These are phyloP conservation scores for Teunomyces aglyptinius DNA, from an alignment of 805 yeast genomes.

Conservation along the genomic window DNA sequence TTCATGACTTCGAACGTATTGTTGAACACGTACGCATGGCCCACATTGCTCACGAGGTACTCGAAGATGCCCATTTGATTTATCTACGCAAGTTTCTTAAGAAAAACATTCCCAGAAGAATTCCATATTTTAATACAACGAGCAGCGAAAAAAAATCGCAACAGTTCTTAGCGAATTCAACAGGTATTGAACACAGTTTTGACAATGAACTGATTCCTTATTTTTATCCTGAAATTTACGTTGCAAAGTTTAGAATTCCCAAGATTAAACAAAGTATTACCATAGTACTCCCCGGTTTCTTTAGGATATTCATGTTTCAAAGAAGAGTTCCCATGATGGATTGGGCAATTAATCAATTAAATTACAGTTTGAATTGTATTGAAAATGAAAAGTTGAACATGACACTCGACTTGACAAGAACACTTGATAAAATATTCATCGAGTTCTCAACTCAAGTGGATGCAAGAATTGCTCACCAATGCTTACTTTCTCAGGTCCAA, in stretches of 20 bases:
- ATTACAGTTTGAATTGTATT: constrained; percentile 12
- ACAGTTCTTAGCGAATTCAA: background rate
- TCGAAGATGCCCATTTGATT: constrained; percentile 28
- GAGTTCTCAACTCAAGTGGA: constrained; percentile 56
- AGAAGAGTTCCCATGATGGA: constrained; percentile 17
- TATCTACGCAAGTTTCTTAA: constrained; percentile 37
- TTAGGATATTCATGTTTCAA: constrained; percentile 24
- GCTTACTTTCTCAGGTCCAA: constrained; percentile 44
- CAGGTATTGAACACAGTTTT: background rate
- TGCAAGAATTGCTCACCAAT: constrained; percentile 64
- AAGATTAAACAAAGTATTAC: constrained; percentile 16
- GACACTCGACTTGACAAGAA: constrained; percentile 17
- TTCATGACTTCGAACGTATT: constrained; percentile 30
- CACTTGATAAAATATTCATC: constrained; percentile 53
- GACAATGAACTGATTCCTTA: constrained; percentile 1
- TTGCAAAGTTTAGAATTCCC: constrained; percentile 19
- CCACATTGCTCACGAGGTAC: constrained; percentile 21
- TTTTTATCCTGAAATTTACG: constrained; percentile 36
- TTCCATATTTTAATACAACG: background rate
- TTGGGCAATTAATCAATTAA: constrained; percentile 29
- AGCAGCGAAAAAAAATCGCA: background rate
- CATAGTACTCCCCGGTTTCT: constrained; percentile 28
- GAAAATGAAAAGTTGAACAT: constrained; percentile 19
- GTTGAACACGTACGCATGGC: constrained; percentile 20
- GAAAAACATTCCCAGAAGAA: background rate